Base-by-base conservation (phyloP, 306 rosid genomes). In the Pterocarpus macrocarpus region DNA sequence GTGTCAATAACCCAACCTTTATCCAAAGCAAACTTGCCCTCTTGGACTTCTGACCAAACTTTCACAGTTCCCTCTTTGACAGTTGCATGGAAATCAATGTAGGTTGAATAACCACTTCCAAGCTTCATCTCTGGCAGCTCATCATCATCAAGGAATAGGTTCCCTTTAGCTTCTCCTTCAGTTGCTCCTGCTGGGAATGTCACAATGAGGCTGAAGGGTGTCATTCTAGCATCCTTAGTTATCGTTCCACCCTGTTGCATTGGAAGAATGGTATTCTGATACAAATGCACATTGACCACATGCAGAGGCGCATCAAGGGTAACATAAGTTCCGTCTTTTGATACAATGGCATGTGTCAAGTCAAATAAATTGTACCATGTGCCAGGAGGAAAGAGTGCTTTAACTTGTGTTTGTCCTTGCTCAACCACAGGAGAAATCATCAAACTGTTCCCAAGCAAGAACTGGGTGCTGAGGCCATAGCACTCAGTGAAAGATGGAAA, bases 191-290 rank as follows among this genome's bases (percentile, higher is more conserved):
- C 84, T 0, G 95, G 94, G 86, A 93, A 90, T 15, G 96, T 83
- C 35, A 93, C 89, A 0, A 90, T 36, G 28, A 93, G 91, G 67
- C 80, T 90, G 67, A 90, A 95, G 12, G 98, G 99, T 44, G 99
- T 95, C 82, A 64, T 87, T 49, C 95, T 85, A 5, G 99, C 99
- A 67, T 88, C 93, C 89, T 89, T 93, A 3, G 99, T 84, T 43
- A 93, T 10, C 85, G 87, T n/a, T 69, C 98, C 98, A 17, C 99
- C 99, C 63, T 61, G 90, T 80, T 95, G 99, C 94, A 93, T 89
- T 38, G 99, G 97, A 45, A 95, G 78, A 76, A 95, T 93, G 32
- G 82, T 78, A 67, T 86, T 91, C 86, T 95, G 93, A 85, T 93
- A 90, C 86, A 95, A 35, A 89, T 95, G 99, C 72, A 93, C 98